Base-by-base conservation (phyloP, 2,329 filamentous ascomycete genomes). In the Venturia effusa region DNA sequence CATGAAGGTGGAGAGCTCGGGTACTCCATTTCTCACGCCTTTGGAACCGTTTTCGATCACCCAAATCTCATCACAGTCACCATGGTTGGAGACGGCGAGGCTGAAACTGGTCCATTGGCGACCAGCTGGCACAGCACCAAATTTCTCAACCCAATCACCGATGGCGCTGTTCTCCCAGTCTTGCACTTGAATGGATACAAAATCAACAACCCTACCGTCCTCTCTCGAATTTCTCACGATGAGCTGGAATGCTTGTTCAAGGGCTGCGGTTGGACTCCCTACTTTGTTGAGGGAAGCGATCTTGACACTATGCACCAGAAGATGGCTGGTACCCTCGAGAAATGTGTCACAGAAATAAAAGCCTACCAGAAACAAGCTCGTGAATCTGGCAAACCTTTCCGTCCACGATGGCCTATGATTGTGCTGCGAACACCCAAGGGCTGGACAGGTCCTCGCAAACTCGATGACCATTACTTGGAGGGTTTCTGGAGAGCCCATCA, bases 121-220 rank as follows among this genome's bases (percentile, higher is more conserved):
- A 90, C 89, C 1, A 86, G 86, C 64, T 92, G 89, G 89, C 89
- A 92, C 76, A 88, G 86, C 75, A 92, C 83, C 71, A 92, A 92
- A 73, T 92, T 91, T 75, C 80, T 92, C 67, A 91, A 92, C 71
- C 89, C 89, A 4, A 87, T 89, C 68, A 87, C 83, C 0, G 88
- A 92, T 69, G 89, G 89, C 37, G 89, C 88, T 43, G 89, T 92
- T 8, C 80, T 92, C 1, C 89, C 89, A 0, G 85, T 92, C 6
- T 80, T 92, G 13, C 88, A 92, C 73, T 79, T 92, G 40, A 92
- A 92, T 69, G 89, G 89, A 59, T 92, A 92, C 81, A 92, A 92
- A 79, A 92, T 92, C 78, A 89, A 90, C 78, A 90, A 90, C 74
- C 88, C 88, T 10, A 92, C 86, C 5, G 71, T 92, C 0, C 81